A percentile compares a stretch with the other conserved stretches of the same genome.
phyloP scores from a whole-genome alignment of 768 basidiomycete genomes.

The Termitomyces bulborhizus region DNA sequence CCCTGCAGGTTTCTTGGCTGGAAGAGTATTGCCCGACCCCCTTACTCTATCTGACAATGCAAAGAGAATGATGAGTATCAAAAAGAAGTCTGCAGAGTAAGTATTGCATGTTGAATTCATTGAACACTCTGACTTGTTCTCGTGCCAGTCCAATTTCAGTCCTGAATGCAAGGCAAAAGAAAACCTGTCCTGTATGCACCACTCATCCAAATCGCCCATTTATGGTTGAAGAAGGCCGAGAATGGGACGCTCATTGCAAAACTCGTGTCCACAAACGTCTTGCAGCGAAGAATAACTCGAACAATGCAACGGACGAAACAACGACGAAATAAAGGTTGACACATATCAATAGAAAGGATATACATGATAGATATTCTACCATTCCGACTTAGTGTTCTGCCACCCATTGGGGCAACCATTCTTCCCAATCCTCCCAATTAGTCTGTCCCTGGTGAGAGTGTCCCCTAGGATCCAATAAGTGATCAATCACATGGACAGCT shows the following conservation, averaged over 20 bases:
- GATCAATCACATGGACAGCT: slow-evolving; percentile 43
- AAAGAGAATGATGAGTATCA: slow-evolving; percentile 40
- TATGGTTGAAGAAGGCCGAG: slow-evolving; percentile 50
- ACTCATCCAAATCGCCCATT: slow-evolving; percentile 49
- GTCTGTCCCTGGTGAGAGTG: slow-evolving; percentile 6
- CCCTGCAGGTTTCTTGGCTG: slow-evolving; percentile 49
- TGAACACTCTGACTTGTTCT: not conserved
- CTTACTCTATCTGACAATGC: slow-evolving; percentile 48
- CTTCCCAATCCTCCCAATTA: slow-evolving; percentile 38
- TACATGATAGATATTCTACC: not conserved
- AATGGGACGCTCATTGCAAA: slow-evolving; percentile 53
- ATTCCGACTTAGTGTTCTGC: slow-evolving; percentile 17
- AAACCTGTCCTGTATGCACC: slow-evolving; percentile 62
- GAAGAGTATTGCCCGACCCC: slow-evolving; percentile 49
- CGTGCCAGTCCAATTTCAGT: slow-evolving; percentile 48
- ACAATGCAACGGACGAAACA: not conserved
- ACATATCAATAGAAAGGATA: too few species aligned
- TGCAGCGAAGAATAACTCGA: slow-evolving; percentile 19
- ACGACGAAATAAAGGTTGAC: not conserved
- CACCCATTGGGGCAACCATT: slow-evolving; percentile 46
- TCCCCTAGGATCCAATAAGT: slow-evolving; percentile 36
- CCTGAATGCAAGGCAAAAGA: slow-evolving; percentile 49
- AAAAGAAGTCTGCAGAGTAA: slow-evolving; percentile 40
- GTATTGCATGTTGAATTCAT: slow-evolving; percentile 10
- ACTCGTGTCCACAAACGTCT: slow-evolving; percentile 52